phyloP scores from a whole-genome alignment of 192 early-diverging fungal species.

The Pecoramyces ruminantium region DNA sequence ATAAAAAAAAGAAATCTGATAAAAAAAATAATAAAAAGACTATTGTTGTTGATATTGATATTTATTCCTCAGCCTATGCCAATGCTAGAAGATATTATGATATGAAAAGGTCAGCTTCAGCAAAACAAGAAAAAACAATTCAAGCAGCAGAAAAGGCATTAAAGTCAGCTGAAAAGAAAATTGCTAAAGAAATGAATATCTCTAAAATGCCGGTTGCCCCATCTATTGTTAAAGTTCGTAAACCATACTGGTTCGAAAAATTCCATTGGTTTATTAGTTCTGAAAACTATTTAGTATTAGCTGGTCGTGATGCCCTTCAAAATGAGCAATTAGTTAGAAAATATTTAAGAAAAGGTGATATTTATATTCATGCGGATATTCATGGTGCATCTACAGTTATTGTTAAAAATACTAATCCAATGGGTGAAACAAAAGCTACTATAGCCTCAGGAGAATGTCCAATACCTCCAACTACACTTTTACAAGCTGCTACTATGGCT shows the following conservation, averaged over 20 bases:
- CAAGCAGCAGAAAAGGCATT: slow-evolving; percentile 68
- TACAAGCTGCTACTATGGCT: slow-evolving; percentile 90
- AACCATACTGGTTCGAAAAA: slow-evolving; percentile 96
- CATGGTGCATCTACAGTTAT: slow-evolving; percentile 81
- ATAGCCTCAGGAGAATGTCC: slow-evolving; percentile 16
- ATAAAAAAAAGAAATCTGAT: slow-evolving; percentile 10
- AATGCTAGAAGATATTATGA: slow-evolving; percentile 85
- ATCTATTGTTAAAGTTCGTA: slow-evolving; percentile 23
- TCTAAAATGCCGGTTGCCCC: slow-evolving; percentile 30
- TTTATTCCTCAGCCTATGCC: slow-evolving; percentile 69
- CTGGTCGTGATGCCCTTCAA: slow-evolving; percentile 80
- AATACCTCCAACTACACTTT: slow-evolving; percentile 76
- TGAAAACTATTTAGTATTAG: slow-evolving; percentile 84
- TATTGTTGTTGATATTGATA: slow-evolving; percentile 66
- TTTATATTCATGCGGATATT: slow-evolving; percentile 84
- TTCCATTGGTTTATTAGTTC: slow-evolving; percentile 89
- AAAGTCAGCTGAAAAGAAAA: slow-evolving; percentile 82
- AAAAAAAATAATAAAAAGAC: slow-evolving; percentile 12
- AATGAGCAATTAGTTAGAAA: slow-evolving; percentile 79
- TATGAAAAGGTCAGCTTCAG: slow-evolving; percentile 56
- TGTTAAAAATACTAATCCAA: slow-evolving; percentile 53
- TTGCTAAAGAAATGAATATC: slow-evolving; percentile 62
- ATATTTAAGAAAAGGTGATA: slow-evolving; percentile 52
- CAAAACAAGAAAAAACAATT: slow-evolving; percentile 83
- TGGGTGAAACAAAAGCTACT: neutral